Base-by-base conservation (phyloP, 1,284 basidiomycete species). In the Wolfiporia cocos region DNA sequence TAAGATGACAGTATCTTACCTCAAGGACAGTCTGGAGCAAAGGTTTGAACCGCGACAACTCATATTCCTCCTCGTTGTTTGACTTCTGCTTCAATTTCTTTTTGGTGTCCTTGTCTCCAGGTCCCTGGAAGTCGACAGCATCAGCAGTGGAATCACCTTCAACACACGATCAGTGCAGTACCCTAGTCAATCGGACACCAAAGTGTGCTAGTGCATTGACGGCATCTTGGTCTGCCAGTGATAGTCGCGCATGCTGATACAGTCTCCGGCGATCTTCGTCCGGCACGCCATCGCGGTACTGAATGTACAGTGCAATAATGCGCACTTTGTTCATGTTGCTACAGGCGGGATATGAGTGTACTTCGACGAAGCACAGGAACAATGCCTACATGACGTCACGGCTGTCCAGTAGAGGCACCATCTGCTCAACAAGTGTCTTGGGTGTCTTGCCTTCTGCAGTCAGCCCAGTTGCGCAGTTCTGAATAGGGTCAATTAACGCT, bases 331-430 rank as follows among this genome's bases (percentile, higher is more conserved):
- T 94, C 37, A 72, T 61, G 53, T 87, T 89, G 39, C 91, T 95
- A 56, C 22, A 35, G 26, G 12, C 20, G 31, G 24, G 26, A 22
- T 19, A 29, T 46, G 37, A 52, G 14, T 28, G 4, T 10, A 28
- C n/a, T 12, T 6, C 15, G 2, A 3, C 10, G 10, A 5, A 11
- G 34, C 35, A 17, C n/a, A n/a, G n/a, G n/a, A n/a, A n/a, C 36
- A 39, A 29, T 14, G 61, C 79, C 56, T 62, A 91, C 91, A 81
- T 71, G 42, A 98, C 79, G 18, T 86, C 78, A 35, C 81, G 74
- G 59, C 89, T 86, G 59, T 96, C 96, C 22, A 99, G 71, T 20
- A 99, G 65, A 0, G 95, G 93, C 0, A 99, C 95, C 94, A 99
- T 98, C 62, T 99, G 93, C 63, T 99, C 96, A 1, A 99, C 93